These are phyloP conservation scores for Acanthamoeba quina DNA, from an alignment of 208 protist genomes.

Conservation along the genomic window DNA sequence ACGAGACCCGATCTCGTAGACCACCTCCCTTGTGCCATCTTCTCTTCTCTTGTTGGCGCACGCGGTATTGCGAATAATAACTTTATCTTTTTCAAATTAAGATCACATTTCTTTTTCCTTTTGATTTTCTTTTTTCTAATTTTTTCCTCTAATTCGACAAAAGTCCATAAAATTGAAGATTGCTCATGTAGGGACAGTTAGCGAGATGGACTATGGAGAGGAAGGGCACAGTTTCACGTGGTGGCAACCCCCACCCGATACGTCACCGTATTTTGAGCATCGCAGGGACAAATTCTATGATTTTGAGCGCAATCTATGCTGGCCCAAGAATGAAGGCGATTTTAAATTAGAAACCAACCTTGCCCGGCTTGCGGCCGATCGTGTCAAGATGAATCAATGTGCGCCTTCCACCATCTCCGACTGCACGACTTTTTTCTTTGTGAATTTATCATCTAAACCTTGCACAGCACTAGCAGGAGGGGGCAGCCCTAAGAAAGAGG, in stretches of 20 bases:
- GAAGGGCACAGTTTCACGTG: background rate
- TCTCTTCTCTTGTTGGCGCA: too few species aligned
- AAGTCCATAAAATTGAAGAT: background rate
- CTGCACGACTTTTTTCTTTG: background rate
- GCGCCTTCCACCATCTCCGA: background rate
- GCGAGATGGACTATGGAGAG: background rate
- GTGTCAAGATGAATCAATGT: background rate
- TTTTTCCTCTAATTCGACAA: background rate
- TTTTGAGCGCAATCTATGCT: background rate
- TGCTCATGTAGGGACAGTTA: too few species aligned
- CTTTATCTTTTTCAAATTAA: too few species aligned
- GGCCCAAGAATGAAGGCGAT: slow-evolving; percentile 5
- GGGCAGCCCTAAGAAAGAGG: background rate
- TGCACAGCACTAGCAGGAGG: background rate
- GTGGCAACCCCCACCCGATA: slow-evolving; percentile 4
- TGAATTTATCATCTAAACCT: background rate
- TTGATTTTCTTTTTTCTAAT: background rate
- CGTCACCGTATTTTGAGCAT: background rate
- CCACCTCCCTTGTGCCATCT: too few species aligned
- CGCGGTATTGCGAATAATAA: too few species aligned
- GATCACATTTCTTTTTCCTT: too few species aligned
- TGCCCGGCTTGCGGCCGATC: background rate
- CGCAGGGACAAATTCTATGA: slow-evolving; percentile 24
- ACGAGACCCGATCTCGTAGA: background rate
- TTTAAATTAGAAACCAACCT: background rate